Evolutionary conservation across 1,284 basidiomycete species (phyloP).

Genomic region (Apiotrichum gracile): DNA sequence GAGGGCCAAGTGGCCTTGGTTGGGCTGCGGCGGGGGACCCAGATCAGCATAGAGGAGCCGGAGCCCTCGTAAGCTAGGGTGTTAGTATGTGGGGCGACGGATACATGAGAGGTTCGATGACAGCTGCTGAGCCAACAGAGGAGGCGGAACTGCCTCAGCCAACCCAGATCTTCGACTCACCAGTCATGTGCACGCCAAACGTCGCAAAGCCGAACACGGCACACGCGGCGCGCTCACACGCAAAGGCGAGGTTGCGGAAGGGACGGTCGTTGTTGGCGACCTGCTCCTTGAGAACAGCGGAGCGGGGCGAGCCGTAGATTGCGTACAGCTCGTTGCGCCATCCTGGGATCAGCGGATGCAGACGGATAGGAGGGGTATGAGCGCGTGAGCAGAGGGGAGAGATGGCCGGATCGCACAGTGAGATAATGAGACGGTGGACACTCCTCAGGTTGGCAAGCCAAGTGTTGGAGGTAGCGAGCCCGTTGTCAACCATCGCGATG

Average conservation of each 20-base stretch:
- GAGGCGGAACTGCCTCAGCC: no score
- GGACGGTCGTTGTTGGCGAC: background rate
- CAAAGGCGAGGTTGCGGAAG: conserved; percentile 64
- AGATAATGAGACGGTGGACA: background rate
- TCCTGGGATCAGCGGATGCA: no score
- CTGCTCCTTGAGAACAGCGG: conserved; percentile 46
- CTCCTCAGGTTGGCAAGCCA: no score
- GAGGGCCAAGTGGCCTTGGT: conserved; percentile 76
- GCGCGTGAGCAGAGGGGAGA: background rate
- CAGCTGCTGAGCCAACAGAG: no score
- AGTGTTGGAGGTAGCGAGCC: no score
- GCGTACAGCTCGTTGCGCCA: conserved; percentile 83
- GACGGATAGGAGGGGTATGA: background rate
- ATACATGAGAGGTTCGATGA: no score
- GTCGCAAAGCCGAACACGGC: conserved; percentile 85
- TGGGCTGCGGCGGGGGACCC: conserved; percentile 78
- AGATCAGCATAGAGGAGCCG: conserved; percentile 55
- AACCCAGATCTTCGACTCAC: no score
- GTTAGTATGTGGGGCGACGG: no score
- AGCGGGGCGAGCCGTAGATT: conserved; percentile 62
- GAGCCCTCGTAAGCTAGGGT: conserved; percentile 38
- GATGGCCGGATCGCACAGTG: background rate
- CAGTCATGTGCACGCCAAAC: conserved; percentile 53
- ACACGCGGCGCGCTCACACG: conserved; percentile 74
- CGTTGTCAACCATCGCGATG: no score